These are phyloP conservation scores for Verbena officinalis DNA, from an alignment of 257 asterid species.

Conservation along the genomic window DNA sequence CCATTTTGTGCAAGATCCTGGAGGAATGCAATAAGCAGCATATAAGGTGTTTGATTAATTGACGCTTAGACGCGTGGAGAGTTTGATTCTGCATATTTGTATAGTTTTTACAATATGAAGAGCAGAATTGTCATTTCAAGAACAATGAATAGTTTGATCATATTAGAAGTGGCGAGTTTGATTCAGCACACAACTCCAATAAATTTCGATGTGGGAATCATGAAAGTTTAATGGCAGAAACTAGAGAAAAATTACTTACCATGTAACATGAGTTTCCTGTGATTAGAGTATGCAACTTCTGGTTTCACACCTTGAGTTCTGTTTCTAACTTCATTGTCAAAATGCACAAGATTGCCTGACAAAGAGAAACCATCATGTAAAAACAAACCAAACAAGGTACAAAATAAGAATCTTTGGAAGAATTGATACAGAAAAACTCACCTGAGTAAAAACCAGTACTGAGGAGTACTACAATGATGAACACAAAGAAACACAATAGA, in stretches of 20 bases:
- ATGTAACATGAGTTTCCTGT: conserved; percentile 50
- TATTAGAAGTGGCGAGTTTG: too few species aligned
- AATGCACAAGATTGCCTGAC: conserved; percentile 36
- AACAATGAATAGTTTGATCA: too few species aligned
- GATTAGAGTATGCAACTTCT: conserved; percentile 32
- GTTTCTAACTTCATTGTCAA: conserved; percentile 32
- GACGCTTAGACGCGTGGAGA: too few species aligned
- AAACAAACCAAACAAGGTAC: not conserved
- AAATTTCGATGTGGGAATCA: too few species aligned
- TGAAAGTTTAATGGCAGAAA: not conserved
- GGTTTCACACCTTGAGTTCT: conserved; percentile 27
- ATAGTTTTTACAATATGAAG: too few species aligned
- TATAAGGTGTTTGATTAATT: too few species aligned
- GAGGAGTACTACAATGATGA: conserved; percentile 37
- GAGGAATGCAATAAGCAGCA: too few species aligned
- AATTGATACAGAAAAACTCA: conserved; percentile 1
- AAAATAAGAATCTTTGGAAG: not conserved
- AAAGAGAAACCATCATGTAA: not conserved
- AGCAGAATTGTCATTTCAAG: too few species aligned
- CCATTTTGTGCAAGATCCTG: conserved; percentile 48
- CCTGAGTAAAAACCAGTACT: conserved; percentile 36
- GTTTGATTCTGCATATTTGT: too few species aligned
- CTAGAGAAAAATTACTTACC: conserved; percentile 33
- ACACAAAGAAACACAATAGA: conserved; percentile 32
- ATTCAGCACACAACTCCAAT: too few species aligned